These are phyloP conservation scores for Herpotrichia juniperi DNA, from an alignment of 2,329 filamentous ascomycete genomes.

Conservation along the genomic window DNA sequence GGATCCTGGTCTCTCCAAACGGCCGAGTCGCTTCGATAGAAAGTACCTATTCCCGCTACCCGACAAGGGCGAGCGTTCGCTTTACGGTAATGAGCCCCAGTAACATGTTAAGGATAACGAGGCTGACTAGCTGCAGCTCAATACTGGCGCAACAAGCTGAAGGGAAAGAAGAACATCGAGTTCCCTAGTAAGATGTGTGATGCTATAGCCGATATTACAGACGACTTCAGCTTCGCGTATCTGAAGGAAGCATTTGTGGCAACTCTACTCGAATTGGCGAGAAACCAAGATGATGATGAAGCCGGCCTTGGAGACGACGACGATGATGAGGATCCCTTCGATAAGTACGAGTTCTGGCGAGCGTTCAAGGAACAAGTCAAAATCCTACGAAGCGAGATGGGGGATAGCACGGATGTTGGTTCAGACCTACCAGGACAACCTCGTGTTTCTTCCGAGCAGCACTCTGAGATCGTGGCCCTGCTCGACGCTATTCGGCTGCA, in stretches of 20 bases:
- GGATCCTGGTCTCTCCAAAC: constrained; percentile 60
- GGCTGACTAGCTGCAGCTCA: constrained; percentile 25
- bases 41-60: constrained; percentile 56
- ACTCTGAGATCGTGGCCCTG: constrained; percentile 25
- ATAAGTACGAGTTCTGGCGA: constrained; percentile 62
- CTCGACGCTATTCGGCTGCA: constrained; percentile 26
- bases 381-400: constrained; percentile 66
- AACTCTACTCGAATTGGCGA: constrained; percentile 64
- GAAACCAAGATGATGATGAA: constrained; percentile 22
- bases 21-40: constrained; percentile 69
- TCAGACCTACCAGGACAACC: constrained; percentile 11
- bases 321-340: constrained; percentile 53
- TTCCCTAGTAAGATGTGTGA: constrained; percentile 65
- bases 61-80: constrained; percentile 57
- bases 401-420: not conserved
- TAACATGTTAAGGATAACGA: constrained; percentile 1
- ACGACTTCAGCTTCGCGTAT: constrained; percentile 72
- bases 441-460: constrained; percentile 17
- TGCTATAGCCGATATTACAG: constrained; percentile 67
- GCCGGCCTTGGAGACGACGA: constrained; percentile 28
- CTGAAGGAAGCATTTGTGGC: constrained; percentile 74
- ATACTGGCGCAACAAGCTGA: constrained; percentile 67
- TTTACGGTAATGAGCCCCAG: constrained; percentile 58
- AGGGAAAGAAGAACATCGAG: constrained; percentile 62
- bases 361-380: constrained; percentile 69